Conservation (phyloP, 2,329 filamentous ascomycete genomes). For the Penicillium aurantiogriseum region DNA sequence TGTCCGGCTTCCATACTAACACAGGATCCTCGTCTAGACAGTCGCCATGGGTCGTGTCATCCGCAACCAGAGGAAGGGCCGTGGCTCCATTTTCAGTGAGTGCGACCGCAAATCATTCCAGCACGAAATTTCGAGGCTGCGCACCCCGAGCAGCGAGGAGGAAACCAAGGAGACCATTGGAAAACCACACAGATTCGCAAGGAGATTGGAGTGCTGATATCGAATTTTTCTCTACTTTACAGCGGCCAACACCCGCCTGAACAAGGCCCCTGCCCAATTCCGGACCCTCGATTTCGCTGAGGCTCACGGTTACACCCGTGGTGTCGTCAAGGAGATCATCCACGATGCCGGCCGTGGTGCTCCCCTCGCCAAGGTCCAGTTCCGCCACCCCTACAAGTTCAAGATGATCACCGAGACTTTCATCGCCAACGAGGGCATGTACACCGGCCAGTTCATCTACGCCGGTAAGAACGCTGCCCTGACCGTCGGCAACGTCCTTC, state of each 20-base stretch:
- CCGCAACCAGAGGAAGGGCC: constrained; percentile 74
- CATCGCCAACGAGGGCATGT: constrained; percentile 99
- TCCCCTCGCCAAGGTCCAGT: constrained; percentile 92
- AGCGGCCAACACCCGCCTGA: constrained; percentile 83
- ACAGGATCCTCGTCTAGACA: constrained; percentile 37
- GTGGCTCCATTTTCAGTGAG: constrained; percentile 74
- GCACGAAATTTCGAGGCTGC: constrained; percentile 18
- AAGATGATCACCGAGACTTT: constrained; percentile 98
- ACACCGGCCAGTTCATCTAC: constrained; percentile 99
- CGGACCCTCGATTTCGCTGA: constrained; percentile 94
- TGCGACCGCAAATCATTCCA: constrained; percentile 43
- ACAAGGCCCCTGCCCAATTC: constrained; percentile 95
- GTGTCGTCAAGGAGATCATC: constrained; percentile 98
- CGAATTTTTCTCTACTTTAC: constrained; percentile 30
- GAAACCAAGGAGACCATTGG: constrained; percentile 9
- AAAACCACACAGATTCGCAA: constrained; percentile 6
- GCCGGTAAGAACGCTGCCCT: constrained; percentile 97
- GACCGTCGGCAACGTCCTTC: constrained; percentile 96
- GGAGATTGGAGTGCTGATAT: constrained; percentile 35
- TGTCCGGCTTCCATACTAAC: constrained; percentile 37
- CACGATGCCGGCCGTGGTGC: constrained; percentile 98
- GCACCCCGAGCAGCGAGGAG: constrained; percentile 15
- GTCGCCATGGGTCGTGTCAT: constrained; percentile 66
- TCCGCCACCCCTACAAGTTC: constrained; percentile 98
- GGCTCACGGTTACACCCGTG: constrained; percentile 95